Evolutionary conservation across 768 basidiomycete species (phyloP).

Genomic region (Daedalea quercina): DNA sequence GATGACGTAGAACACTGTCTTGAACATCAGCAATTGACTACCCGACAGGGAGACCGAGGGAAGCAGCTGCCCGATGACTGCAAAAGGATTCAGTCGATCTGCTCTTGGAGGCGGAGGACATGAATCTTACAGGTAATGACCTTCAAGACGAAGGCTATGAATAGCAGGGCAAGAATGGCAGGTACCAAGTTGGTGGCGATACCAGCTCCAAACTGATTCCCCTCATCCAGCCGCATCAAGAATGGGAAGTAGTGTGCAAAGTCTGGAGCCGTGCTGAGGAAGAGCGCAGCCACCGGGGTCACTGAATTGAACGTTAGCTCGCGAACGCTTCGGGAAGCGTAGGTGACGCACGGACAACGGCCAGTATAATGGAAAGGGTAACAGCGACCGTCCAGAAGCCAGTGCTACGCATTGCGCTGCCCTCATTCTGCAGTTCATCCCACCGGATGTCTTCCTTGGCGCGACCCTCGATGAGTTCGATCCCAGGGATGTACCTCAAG

Average conservation of each 20-base stretch:
- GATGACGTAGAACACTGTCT: constrained; percentile 55
- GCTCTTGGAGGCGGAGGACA: constrained; percentile 5
- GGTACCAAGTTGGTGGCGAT: constrained; percentile 65
- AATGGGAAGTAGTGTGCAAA: constrained; percentile 68
- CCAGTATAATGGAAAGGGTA: constrained; percentile 45
- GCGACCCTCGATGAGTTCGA: constrained; percentile 69
- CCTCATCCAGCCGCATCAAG: constrained; percentile 43
- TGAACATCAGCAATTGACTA: constrained; percentile 53
- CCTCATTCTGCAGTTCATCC: constrained; percentile 64
- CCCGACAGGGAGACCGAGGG: constrained; percentile 59
- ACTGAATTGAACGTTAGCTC: constrained; percentile 34
- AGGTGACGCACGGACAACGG: constrained; percentile 48
- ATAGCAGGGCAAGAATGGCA: constrained; percentile 51
- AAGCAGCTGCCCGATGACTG: constrained; percentile 47
- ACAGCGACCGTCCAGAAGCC: constrained; percentile 55
- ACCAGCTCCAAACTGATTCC: constrained; percentile 49
- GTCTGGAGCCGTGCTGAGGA: constrained; percentile 63
- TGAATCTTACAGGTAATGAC: constrained; percentile 49
- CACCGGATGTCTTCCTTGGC: constrained; percentile 82
- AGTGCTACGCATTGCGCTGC: constrained; percentile 35
- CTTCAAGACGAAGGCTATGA: constrained; percentile 46
- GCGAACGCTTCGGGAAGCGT: not conserved
- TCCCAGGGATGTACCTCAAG: constrained; percentile 51
- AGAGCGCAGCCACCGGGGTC: constrained; percentile 62
- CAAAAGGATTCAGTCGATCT: not conserved